Conservation (phyloP, 176 grass and related monocot species). For the Pontederia paniculata region DNA sequence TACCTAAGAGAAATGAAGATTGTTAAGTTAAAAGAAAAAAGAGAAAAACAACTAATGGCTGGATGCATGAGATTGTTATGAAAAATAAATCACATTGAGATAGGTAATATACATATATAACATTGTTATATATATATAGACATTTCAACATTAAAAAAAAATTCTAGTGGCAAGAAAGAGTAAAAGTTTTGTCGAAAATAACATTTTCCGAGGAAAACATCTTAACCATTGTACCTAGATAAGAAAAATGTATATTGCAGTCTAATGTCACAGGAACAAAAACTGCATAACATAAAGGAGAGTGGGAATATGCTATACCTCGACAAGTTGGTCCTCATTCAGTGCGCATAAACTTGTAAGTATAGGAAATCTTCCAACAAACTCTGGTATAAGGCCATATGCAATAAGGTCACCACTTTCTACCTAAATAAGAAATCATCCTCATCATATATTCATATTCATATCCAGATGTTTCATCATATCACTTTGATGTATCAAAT, state of each 20-base stretch:
- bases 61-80: background rate
- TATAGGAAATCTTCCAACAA: slow-evolving; percentile 69
- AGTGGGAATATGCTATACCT: slow-evolving; percentile 24
- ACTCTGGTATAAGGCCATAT: slow-evolving; percentile 65
- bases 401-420: slow-evolving; percentile 63
- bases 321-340: slow-evolving; percentile 59
- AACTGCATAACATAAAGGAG: slow-evolving; percentile 6
- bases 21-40: slow-evolving; percentile 12
- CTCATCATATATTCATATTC: background rate
- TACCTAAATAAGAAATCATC: slow-evolving; percentile 33
- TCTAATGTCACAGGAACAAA: background rate
- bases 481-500: background rate
- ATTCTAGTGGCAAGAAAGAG: too few relatives aligned
- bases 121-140: too few relatives aligned
- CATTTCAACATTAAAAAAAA: too few relatives aligned
- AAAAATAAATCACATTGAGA: too few relatives aligned
- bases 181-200: too few relatives aligned
- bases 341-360: slow-evolving; percentile 61
- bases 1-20: slow-evolving; percentile 27
- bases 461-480: background rate
- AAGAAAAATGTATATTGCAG: too few relatives aligned
- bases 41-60: slow-evolving; percentile 1
- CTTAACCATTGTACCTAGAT: too few relatives aligned
- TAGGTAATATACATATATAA: too few relatives aligned
- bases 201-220: too few relatives aligned